Evolutionary conservation across 2,329 filamentous ascomycete genomes (phyloP).

Genomic region (Colletotrichum scovillei): DNA sequence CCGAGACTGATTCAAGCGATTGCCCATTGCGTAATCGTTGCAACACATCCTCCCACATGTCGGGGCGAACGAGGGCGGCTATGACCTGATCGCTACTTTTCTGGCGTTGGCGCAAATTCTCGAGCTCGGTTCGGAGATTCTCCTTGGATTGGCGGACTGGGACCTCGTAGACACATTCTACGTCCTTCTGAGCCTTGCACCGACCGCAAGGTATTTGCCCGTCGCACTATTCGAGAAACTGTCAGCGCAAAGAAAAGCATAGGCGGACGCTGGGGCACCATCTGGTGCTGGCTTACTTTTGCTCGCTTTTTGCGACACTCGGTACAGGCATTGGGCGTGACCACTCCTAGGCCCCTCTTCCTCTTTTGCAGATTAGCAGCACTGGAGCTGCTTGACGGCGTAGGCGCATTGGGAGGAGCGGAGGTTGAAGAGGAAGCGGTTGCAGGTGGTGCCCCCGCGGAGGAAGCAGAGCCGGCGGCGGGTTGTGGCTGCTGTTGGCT

Average conservation of each 20-base stretch:
- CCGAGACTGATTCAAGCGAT: slow-evolving; percentile 64
- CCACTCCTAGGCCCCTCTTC: slow-evolving; percentile 64
- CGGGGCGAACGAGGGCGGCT: slow-evolving; percentile 62
- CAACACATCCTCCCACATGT: slow-evolving; percentile 66
- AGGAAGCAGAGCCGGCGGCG: slow-evolving; percentile 32
- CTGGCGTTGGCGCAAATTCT: slow-evolving; percentile 64
- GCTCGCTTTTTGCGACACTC: slow-evolving; percentile 72
- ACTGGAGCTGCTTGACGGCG: slow-evolving; percentile 24
- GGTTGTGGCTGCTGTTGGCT: slow-evolving; percentile 27
- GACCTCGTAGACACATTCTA: slow-evolving; percentile 70
- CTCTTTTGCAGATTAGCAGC: slow-evolving; percentile 59
- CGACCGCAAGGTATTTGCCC: slow-evolving; percentile 66
- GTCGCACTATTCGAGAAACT: slow-evolving; percentile 61
- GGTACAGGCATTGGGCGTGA: slow-evolving; percentile 70
- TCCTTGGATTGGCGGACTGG: slow-evolving; percentile 74
- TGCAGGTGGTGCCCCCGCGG: slow-evolving; percentile 20
- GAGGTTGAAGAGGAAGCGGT: slow-evolving; percentile 9
- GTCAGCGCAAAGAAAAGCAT: not conserved
- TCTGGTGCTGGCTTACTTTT: slow-evolving; percentile 55
- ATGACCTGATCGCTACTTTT: slow-evolving; percentile 67
- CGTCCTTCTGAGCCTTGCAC: slow-evolving; percentile 64
- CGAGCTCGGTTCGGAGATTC: slow-evolving; percentile 69
- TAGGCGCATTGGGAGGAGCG: slow-evolving; percentile 8
- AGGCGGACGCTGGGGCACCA: not conserved
- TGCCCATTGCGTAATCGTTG: slow-evolving; percentile 65